Base-by-base conservation (phyloP, 768 basidiomycete species). In the Nidularia sp. region DNA sequence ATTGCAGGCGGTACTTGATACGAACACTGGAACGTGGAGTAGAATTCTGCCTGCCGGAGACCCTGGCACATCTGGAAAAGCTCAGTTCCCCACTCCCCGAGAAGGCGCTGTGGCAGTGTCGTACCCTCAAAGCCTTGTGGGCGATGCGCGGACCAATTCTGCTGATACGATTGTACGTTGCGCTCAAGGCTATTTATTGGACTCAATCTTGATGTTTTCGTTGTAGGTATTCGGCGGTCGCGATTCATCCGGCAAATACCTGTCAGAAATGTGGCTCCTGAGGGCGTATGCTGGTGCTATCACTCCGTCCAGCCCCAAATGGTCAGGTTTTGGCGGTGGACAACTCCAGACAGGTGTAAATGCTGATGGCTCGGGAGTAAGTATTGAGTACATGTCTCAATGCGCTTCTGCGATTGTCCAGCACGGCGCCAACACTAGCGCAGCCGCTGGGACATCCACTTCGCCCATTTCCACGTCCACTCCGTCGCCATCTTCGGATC, bases 221-320 rank as follows among this genome's bases (percentile, higher is more conserved):
- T 54, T 10, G 29, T 54, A 78, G 77, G 66, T 92, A 7, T 93
- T 90, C 56, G 90, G 90, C 34, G 90, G 90, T 39, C 78, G 78
- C 57, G 88, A 90, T 62, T 70, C 73, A 43, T 63, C 70, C 51
- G 90, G 90, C 10, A 79, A 72, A 25, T 84, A 88, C 61, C 72
- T 90, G 3, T 78, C 82, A 39, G 90, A 93, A 51, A 61, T 93
- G 8, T 93, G 90, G 90, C 64, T 93, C 6, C 73, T 93, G 54
- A 74, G 90, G 49, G 79, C 87, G 3, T 92, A 91, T 65, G 74
- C 77, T 54, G 85, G 75, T n/a, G 66, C 75, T 33, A 61, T 88
- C 51, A 77, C 78, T n/a, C 56, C 76, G n/a, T 76, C 82, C 1
- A 72, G 75, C 47, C 66, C 75, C 51, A 68, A 66, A 5, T 90